These are phyloP conservation scores for Cordyceps farinosa DNA, from an alignment of 2,329 filamentous ascomycete species.

Conservation along the genomic window DNA sequence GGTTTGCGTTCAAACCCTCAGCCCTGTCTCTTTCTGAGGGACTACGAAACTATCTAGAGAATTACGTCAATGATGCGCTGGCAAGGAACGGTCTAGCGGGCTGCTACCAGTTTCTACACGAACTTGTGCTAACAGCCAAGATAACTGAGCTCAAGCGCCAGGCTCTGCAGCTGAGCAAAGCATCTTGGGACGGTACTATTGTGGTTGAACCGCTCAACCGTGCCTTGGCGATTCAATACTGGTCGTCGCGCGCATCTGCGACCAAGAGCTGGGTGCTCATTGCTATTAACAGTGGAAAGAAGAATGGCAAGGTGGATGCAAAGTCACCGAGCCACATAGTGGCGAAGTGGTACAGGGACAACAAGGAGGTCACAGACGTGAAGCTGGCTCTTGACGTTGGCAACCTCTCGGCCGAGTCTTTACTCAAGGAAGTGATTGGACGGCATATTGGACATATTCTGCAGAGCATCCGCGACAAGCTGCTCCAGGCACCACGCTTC, in stretches of 20 bases:
- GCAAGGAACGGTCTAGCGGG: conserved; percentile 67
- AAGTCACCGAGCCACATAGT: conserved; percentile 53
- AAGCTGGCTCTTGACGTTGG: conserved; percentile 64
- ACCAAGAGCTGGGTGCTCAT: conserved; percentile 88
- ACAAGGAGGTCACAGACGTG: conserved; percentile 67
- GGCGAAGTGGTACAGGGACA: conserved; percentile 80
- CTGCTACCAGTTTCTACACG: conserved; percentile 84
- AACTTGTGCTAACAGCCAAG: conserved; percentile 85
- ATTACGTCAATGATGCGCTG: conserved; percentile 68
- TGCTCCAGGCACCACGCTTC: conserved; percentile 60
- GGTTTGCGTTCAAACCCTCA: conserved; percentile 74
- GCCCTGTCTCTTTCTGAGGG: conserved; percentile 57
- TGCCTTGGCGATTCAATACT: conserved; percentile 86
- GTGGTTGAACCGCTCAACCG: conserved; percentile 77
- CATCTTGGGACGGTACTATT: conserved; percentile 74
- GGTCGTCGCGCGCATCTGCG: conserved; percentile 56
- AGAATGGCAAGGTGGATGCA: conserved; percentile 36
- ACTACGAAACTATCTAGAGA: conserved; percentile 65
- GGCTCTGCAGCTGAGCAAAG: conserved; percentile 63
- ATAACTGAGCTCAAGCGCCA: conserved; percentile 78
- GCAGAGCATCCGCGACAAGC: conserved; percentile 57
- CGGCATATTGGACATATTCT: conserved; percentile 72
- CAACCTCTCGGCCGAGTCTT: conserved; percentile 66
- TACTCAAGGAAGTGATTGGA: conserved; percentile 72
- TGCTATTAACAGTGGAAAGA: conserved; percentile 67